phyloP scores from a whole-genome alignment of 306 rosid genomes.

The Gastrolobium bilobum region DNA sequence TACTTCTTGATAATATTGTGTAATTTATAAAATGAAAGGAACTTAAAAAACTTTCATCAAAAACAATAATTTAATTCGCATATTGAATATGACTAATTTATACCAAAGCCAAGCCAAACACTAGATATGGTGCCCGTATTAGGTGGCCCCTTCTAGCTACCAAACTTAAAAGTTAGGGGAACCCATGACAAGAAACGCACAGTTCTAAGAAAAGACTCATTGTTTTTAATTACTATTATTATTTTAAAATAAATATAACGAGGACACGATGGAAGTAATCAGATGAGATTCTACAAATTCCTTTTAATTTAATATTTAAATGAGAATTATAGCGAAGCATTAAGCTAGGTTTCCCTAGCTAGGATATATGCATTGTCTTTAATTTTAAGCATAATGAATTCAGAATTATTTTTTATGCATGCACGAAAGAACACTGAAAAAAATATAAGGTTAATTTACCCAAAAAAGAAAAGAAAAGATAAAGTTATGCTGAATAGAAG shows the following conservation, averaged over 20 bases:
- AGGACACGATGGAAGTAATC: constrained; percentile 4
- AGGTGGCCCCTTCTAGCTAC: constrained; percentile 12
- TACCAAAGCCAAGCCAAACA: neutral
- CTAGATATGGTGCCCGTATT: neutral
- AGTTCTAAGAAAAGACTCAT: neutral
- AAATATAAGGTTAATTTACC: neutral
- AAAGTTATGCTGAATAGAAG: neutral
- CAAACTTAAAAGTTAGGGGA: constrained; percentile 29
- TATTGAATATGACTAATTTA: neutral
- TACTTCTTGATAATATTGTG: too few relatives aligned
- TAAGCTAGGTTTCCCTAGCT: constrained; percentile 34
- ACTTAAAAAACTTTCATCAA: neutral
- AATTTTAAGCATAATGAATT: neutral
- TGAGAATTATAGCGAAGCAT: constrained; percentile 25
- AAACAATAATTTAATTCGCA: neutral
- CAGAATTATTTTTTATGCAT: neutral
- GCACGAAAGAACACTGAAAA: neutral
- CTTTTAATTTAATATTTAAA: neutral
- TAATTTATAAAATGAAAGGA: neutral
- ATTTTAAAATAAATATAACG: neutral
- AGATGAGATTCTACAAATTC: constrained; percentile 29
- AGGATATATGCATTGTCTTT: neutral
- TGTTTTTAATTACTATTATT: neutral
- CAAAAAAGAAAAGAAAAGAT: neutral
- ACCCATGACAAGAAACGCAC: constrained; percentile 12